These are phyloP conservation scores for Tylopilus sp. DNA, from an alignment of 768 basidiomycete genomes.

Conservation along the genomic window DNA sequence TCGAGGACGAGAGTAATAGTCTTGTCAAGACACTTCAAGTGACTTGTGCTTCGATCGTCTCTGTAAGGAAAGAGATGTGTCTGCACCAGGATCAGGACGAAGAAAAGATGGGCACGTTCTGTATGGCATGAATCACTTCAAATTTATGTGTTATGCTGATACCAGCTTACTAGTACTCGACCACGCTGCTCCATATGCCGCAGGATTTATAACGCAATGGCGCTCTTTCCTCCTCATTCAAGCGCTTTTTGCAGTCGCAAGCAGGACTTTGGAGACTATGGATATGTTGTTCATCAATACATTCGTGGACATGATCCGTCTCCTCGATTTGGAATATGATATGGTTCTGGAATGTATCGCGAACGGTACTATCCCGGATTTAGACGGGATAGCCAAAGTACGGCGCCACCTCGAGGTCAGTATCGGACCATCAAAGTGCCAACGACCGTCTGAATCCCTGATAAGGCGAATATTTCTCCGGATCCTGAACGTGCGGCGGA, in stretches of 20 bases:
- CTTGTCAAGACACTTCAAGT: neutral
- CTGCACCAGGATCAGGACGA: conserved; percentile 4
- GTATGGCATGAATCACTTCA: neutral
- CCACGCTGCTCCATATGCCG: conserved; percentile 1
- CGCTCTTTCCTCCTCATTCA: conserved; percentile 9
- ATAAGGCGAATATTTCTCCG: neutral
- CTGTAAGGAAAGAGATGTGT: neutral
- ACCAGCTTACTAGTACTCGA: neutral
- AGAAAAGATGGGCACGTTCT: conserved; percentile 9
- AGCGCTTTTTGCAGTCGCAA: conserved; percentile 1
- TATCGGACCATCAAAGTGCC: neutral
- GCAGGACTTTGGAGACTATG: conserved; percentile 4
- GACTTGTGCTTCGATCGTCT: too few species aligned
- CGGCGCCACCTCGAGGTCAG: conserved; percentile 1
- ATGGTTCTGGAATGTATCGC: conserved; percentile 11
- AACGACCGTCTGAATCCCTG: neutral
- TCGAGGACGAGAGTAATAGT: neutral
- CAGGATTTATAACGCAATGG: conserved; percentile 4
- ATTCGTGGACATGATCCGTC: conserved; percentile 9
- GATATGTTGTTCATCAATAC: conserved; percentile 5
- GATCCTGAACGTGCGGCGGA: conserved; percentile 7
- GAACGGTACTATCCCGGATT: conserved; percentile 7
- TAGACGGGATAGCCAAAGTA: conserved; percentile 1
- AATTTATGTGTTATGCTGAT: neutral
- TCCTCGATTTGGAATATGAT: conserved; percentile 10